Evolutionary conservation across 2,329 filamentous ascomycete genomes (phyloP).

Genomic region (Aspergillus hortae): DNA sequence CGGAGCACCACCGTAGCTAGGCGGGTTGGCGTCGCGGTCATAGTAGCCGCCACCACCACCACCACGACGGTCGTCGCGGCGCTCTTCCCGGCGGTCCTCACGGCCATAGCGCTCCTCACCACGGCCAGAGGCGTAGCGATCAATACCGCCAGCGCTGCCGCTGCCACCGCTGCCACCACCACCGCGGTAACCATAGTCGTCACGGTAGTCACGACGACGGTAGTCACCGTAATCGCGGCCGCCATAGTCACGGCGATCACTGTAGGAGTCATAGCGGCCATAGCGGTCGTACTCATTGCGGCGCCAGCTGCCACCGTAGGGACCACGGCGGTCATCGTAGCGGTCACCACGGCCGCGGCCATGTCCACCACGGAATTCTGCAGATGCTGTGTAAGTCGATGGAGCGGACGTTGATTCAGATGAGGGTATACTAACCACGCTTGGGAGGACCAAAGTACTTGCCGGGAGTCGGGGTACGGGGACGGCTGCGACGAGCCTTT

Average conservation of each 20-base stretch:
- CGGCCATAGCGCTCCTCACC: constrained; percentile 43
- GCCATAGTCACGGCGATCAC: constrained; percentile 49
- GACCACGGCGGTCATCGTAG: constrained; percentile 53
- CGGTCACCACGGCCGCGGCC: constrained; percentile 46
- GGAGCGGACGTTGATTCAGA: not conserved
- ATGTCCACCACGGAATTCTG: constrained; percentile 37
- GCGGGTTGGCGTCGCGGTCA: constrained; percentile 51
- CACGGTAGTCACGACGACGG: constrained; percentile 46
- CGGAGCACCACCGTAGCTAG: constrained; percentile 36
- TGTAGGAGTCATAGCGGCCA: constrained; percentile 46
- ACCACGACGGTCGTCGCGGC: constrained; percentile 49
- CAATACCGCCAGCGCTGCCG: constrained; percentile 27
- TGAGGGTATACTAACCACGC: constrained; percentile 64
- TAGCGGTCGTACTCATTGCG: constrained; percentile 42
- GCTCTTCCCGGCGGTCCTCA: constrained; percentile 46
- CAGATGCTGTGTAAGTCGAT: constrained; percentile 8
- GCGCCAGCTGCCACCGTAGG: constrained; percentile 49
- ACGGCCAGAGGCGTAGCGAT: constrained; percentile 42
- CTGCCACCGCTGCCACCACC: constrained; percentile 39
- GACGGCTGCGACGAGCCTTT: constrained; percentile 92
- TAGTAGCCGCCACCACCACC: constrained; percentile 47
- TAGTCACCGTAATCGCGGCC: constrained; percentile 44
- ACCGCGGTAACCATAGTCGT: constrained; percentile 38
- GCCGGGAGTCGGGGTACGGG: constrained; percentile 92
- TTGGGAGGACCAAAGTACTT: constrained; percentile 99